Conservation (phyloP, 2,329 filamentous ascomycete species). For the Raffaelea deltoideospora region DNA sequence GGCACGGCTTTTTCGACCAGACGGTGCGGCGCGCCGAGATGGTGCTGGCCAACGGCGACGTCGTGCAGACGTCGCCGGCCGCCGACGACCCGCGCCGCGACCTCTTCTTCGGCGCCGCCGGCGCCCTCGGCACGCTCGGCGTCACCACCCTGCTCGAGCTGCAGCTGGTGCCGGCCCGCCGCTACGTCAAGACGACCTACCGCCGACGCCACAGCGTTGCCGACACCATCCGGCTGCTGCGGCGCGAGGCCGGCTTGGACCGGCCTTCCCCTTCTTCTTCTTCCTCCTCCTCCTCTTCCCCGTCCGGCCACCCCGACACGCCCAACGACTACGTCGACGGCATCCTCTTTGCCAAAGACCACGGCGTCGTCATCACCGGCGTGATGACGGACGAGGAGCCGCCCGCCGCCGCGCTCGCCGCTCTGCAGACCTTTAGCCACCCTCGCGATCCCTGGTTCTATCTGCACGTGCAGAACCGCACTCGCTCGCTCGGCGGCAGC, state of each 20-base stretch:
- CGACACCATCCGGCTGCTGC: slow-evolving; percentile 29
- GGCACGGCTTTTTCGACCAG: slow-evolving; percentile 56
- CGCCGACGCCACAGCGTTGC: slow-evolving; percentile 32
- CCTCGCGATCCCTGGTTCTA: slow-evolving; percentile 64
- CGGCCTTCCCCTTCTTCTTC: background rate
- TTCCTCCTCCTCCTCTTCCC: background rate
- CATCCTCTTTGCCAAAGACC: slow-evolving; percentile 46
- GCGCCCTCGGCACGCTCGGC: slow-evolving; percentile 53
- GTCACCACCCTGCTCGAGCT: slow-evolving; percentile 54
- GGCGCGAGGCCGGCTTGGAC: slow-evolving; percentile 19
- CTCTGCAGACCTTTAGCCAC: slow-evolving; percentile 42
- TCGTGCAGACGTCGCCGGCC: slow-evolving; percentile 36
- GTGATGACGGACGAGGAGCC: slow-evolving; percentile 37
- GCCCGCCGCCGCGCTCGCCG: slow-evolving; percentile 17
- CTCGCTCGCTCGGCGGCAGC: slow-evolving; percentile 18
- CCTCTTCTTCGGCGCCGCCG: slow-evolving; percentile 50
- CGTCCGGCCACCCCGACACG: slow-evolving; percentile 8
- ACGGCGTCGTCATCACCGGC: slow-evolving; percentile 54
- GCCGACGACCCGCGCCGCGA: slow-evolving; percentile 27
- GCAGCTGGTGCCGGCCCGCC: slow-evolving; percentile 41
- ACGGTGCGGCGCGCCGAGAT: slow-evolving; percentile 51
- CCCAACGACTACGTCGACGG: slow-evolving; percentile 55
- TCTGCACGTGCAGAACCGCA: slow-evolving; percentile 45
- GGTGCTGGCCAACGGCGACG: slow-evolving; percentile 50
- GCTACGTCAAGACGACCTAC: slow-evolving; percentile 49